Evolutionary conservation across 257 asterid species (phyloP), one percentile per base, ranked within the genome.

Genomic region (Salvia rosmarinus): DNA sequence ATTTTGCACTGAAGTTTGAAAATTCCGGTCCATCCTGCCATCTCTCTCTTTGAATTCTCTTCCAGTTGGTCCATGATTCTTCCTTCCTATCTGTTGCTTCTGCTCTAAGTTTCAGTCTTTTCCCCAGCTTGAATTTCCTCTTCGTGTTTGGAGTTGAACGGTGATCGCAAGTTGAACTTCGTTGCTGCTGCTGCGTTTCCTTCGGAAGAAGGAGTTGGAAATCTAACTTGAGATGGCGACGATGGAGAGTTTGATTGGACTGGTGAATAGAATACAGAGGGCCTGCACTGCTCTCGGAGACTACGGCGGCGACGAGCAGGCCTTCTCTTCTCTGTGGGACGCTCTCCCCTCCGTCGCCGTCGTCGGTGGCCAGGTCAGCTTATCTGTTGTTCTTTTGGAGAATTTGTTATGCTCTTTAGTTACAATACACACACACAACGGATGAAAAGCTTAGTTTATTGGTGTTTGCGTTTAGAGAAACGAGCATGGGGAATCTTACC

Each of bases 241-340:
- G 1, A 93, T 93, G 97, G 89, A 80, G 78, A 93, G 97, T 77
- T 87, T 93, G 85, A 93, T 93, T 44, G 98, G 98, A 40, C 77
- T 93, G 49, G 97, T 93, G 4, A 93, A 93, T 73, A 80, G 95
- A 68, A 90, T 93, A 75, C 98, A 93, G 79, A 80, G 87, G 78
- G 97, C 97, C 50, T 93, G 97, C 79, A 93, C 98, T 40, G 83
- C 90, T 71, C 87, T 93, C n/a, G 98, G 95, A 0, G 98, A 93
- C 54, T 82, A 87, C 81, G 97, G 98, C 17, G 97, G 94, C 43
- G 88, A 76, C 55, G 88, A 87, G 19, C 79, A 82, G 62, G 80
- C 93, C 3, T 89, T 90, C 71, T 88, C 96, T 28, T 93, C 98
- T 67, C 95, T 93, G 0, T 93, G 97, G 96, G 96, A 92, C 52